Conservation (phyloP, 2,329 filamentous ascomycete species). For the Daldinia sp. region DNA sequence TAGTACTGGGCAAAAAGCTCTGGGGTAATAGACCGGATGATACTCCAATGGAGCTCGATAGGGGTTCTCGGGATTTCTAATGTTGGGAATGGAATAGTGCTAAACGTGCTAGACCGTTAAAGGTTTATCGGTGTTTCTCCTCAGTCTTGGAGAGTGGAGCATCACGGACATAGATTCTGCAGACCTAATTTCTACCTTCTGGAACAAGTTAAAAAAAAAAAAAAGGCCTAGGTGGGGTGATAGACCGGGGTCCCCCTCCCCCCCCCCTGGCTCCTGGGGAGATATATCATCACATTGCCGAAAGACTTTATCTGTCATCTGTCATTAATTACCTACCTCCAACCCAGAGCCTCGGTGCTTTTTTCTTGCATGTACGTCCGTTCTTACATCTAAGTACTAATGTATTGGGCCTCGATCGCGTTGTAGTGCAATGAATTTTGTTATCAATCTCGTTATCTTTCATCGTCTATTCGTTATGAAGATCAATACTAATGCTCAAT, state of each 20-base stretch:
- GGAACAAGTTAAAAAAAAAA: slow-evolving; percentile 39
- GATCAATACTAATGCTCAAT: slow-evolving; percentile 23
- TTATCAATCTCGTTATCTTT: slow-evolving; percentile 21
- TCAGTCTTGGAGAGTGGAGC: slow-evolving; percentile 21
- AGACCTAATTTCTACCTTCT: slow-evolving; percentile 42
- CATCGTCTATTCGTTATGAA: slow-evolving; percentile 20
- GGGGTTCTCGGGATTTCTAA: slow-evolving; percentile 36
- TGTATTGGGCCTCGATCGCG: slow-evolving; percentile 21
- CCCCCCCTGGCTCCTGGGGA: slow-evolving; percentile 17
- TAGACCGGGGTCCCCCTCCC: slow-evolving; percentile 14
- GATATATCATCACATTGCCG: slow-evolving; percentile 37
- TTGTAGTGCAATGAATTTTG: slow-evolving; percentile 25
- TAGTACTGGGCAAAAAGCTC: slow-evolving; percentile 13
- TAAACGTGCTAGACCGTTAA: slow-evolving; percentile 14
- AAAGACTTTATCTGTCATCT: slow-evolving; percentile 38
- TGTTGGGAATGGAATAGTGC: slow-evolving; percentile 3
- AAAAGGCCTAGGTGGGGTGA: slow-evolving; percentile 34
- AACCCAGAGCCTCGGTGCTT: slow-evolving; percentile 37
- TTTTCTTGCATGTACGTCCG: slow-evolving; percentile 36
- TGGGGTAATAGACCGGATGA: slow-evolving; percentile 32
- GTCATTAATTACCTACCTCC: slow-evolving; percentile 29
- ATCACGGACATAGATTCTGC: slow-evolving; percentile 32
- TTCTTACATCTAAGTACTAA: slow-evolving; percentile 9
- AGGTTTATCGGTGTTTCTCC: slow-evolving; percentile 30
- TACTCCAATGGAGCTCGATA: slow-evolving; percentile 29